Conservation (phyloP, 805 yeast genomes). For the Wickerhamomyces ciferrii region DNA sequence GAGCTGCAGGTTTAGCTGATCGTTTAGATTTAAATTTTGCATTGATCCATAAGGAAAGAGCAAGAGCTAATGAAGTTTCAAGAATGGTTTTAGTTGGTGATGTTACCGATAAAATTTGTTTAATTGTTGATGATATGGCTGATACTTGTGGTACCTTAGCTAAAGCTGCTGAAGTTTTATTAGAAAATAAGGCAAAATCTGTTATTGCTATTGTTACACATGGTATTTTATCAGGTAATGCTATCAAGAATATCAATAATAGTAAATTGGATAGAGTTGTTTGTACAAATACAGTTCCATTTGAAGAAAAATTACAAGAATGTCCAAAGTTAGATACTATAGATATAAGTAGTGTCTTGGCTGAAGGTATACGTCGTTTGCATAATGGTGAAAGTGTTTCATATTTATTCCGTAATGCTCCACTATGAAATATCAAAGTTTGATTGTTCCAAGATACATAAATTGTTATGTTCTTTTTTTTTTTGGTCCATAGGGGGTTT, state of each 20-base stretch:
- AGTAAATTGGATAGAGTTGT: conserved; percentile 65
- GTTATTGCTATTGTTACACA: conserved; percentile 83
- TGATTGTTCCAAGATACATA: too few species aligned
- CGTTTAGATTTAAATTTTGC: conserved; percentile 76
- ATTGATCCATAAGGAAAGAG: conserved; percentile 80
- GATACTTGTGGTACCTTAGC: conserved; percentile 86
- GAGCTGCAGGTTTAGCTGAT: conserved; percentile 85
- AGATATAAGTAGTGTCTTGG: conserved; percentile 69
- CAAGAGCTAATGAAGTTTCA: conserved; percentile 77
- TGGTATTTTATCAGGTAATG: conserved; percentile 73
- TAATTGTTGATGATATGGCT: conserved; percentile 85
- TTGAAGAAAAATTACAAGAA: conserved; percentile 51
- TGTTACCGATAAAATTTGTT: conserved; percentile 68
- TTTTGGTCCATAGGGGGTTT: too few species aligned
- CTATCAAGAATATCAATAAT: conserved; percentile 63
- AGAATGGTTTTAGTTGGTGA: conserved; percentile 86
- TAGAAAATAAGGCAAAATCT: conserved; percentile 62
- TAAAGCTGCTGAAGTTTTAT: conserved; percentile 72
- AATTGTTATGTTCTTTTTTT: not conserved
- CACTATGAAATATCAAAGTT: conserved; percentile 21
- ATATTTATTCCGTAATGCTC: conserved; percentile 68
- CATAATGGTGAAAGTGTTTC: conserved; percentile 87
- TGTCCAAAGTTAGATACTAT: conserved; percentile 65
- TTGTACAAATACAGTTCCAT: conserved; percentile 78
- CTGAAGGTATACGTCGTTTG: conserved; percentile 79